Evolutionary conservation across 805 yeast species (phyloP).

Genomic region (Jamesozyma piceae): DNA sequence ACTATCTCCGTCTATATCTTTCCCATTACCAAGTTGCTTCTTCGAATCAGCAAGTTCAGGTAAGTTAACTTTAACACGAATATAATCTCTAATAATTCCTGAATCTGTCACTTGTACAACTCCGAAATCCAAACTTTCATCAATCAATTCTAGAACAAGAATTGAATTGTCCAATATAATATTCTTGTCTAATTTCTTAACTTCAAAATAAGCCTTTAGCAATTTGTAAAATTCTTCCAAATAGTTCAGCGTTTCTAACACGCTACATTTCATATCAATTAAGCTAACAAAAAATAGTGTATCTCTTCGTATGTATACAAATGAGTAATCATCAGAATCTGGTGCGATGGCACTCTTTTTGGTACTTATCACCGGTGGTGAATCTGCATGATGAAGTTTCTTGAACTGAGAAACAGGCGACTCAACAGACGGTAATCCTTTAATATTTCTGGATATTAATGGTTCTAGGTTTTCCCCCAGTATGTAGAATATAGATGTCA

Average conservation of each 20-base stretch:
- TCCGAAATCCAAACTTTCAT: constrained; percentile 86
- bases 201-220: constrained; percentile 20
- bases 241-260: constrained; percentile 19
- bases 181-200: constrained; percentile 40
- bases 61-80: constrained; percentile 45
- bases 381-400: constrained; percentile 8
- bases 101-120: constrained; percentile 77
- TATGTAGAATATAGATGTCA: constrained; percentile 13
- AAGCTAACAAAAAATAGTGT: constrained; percentile 19
- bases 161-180: constrained; percentile 62
- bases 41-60: constrained; percentile 12
- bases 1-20: constrained; percentile 10
- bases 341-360: not conserved
- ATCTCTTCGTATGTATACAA: constrained; percentile 20
- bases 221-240: constrained; percentile 22
- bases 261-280: constrained; percentile 9
- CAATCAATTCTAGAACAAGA: constrained; percentile 71
- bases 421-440: constrained; percentile 18
- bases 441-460: constrained; percentile 20
- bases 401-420: constrained; percentile 15
- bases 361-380: constrained; percentile 13
- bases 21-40: constrained; percentile 1
- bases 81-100: constrained; percentile 68
- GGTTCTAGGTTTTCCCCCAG: constrained; percentile 26
- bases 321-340: constrained; percentile 5